Percentiles rank a stretch among this genome's conserved stretches.
These are phyloP conservation scores for Rhodocollybia butyracea DNA, from an alignment of 768 basidiomycete species.

Conservation along the genomic window DNA sequence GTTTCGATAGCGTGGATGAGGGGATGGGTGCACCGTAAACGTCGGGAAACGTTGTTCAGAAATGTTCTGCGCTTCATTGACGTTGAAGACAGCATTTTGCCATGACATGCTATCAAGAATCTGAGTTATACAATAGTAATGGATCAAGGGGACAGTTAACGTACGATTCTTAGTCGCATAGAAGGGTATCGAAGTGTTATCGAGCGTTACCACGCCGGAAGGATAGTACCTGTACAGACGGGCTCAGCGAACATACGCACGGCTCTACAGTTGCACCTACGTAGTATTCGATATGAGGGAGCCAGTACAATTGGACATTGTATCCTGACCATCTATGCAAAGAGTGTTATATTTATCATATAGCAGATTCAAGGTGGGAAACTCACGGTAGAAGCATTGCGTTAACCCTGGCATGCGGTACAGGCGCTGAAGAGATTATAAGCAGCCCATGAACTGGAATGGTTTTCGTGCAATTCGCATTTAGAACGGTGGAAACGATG, in stretches of 20 bases:
- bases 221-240: constrained; percentile 37
- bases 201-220: constrained; percentile 25
- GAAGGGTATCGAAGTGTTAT: constrained; percentile 35
- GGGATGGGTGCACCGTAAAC: neutral
- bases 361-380: constrained; percentile 28
- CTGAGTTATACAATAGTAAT: neutral
- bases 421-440: constrained; percentile 57
- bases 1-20: neutral
- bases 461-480: neutral
- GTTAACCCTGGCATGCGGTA: constrained; percentile 41
- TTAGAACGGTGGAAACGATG: neutral
- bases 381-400: constrained; percentile 13
- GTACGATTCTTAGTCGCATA: constrained; percentile 48
- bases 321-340: constrained; percentile 21
- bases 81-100: constrained; percentile 25
- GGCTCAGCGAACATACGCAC: neutral
- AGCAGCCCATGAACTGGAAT: constrained; percentile 50
- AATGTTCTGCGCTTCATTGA: constrained; percentile 25
- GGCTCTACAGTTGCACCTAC: neutral
- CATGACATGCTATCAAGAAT: constrained; percentile 16
- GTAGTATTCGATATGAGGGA: neutral
- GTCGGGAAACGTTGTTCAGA: constrained; percentile 17
- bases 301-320: constrained; percentile 9
- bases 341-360: neutral
- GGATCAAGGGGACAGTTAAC: constrained; percentile 14